Evolutionary conservation across 2,329 filamentous ascomycete species (phyloP).

Genomic region (Trichoderma sp.): DNA sequence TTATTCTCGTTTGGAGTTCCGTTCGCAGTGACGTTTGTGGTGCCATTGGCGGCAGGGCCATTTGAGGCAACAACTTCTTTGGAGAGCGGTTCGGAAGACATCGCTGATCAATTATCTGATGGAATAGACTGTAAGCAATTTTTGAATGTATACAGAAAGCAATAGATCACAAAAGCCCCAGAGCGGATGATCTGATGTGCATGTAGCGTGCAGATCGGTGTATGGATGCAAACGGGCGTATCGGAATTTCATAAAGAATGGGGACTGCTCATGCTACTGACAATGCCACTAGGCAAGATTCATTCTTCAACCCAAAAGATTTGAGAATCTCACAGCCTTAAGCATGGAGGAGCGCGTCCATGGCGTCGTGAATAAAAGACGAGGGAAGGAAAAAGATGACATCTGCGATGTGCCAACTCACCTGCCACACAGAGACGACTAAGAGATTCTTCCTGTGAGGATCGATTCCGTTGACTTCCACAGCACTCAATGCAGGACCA

Average conservation of each 20-base stretch:
- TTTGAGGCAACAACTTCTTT: neutral
- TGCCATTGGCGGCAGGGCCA: neutral
- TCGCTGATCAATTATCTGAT: neutral
- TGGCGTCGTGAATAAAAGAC: neutral
- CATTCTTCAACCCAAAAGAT: neutral
- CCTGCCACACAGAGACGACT: neutral
- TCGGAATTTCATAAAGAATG: neutral
- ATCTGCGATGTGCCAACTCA: neutral
- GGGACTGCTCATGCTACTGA: neutral
- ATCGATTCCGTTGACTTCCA: neutral
- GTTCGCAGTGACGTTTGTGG: neutral
- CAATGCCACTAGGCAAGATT: neutral
- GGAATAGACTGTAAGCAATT: neutral
- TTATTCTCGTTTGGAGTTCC: neutral
- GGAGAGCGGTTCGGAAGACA: neutral
- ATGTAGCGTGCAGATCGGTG: neutral
- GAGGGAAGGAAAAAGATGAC: neutral
- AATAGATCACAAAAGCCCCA: neutral
- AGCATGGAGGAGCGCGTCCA: neutral
- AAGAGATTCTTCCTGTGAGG: neutral
- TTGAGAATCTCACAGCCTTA: neutral
- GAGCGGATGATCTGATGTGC: neutral
- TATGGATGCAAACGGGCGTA: neutral
- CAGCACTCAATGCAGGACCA: neutral
- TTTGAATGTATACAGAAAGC: no score